Evolutionary conservation across 176 grass and related monocot species (phyloP), one percentile per base, ranked within the genome.

Genomic region (Oropetium thomaeum): DNA sequence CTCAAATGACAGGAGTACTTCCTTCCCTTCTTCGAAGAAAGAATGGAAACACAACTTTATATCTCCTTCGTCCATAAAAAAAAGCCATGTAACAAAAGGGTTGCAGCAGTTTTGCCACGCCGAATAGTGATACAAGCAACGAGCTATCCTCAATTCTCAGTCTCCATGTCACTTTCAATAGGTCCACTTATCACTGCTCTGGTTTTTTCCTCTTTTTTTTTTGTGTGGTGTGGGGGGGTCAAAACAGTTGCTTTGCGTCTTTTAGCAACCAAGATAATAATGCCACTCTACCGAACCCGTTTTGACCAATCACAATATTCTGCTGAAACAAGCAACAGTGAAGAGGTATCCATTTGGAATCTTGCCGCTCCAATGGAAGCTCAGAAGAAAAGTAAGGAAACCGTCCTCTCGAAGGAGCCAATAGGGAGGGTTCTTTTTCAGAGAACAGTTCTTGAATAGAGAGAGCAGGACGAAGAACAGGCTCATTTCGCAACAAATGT

Each of bases 161-260:
- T 76, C 19, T 14, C 10, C 27, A 8, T 45, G 70, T 35, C 26
- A 67, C 17, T 67, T 48, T 75, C 62, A 55, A 2, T 19, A 58
- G 70, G 70, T 58, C 71, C 71, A 68, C 64, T 76, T 62, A 65
- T 64, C 84, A 86, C 35, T 41, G n/a, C n/a, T n/a, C n/a, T n/a
- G n/a, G n/a, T n/a, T n/a, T n/a, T n/a, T n/a, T n/a, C n/a, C n/a
- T n/a, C n/a, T n/a, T n/a, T n/a, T n/a, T n/a, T n/a, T n/a, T n/a
- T n/a, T n/a, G n/a, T n/a, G n/a, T n/a, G n/a, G n/a, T n/a, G n/a
- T n/a, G n/a, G n/a, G n/a, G n/a, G n/a, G n/a, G n/a, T n/a, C 27
- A 32, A 61, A 1, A 17, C 9, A 10, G 53, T 1, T 45, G 14
- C 34, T n/a, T 13, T 35, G 45, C 64, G 30, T 45, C 57, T n/a